Base-by-base conservation (phyloP, 2,329 filamentous ascomycete genomes). In the Sarocladium brachiariae region DNA sequence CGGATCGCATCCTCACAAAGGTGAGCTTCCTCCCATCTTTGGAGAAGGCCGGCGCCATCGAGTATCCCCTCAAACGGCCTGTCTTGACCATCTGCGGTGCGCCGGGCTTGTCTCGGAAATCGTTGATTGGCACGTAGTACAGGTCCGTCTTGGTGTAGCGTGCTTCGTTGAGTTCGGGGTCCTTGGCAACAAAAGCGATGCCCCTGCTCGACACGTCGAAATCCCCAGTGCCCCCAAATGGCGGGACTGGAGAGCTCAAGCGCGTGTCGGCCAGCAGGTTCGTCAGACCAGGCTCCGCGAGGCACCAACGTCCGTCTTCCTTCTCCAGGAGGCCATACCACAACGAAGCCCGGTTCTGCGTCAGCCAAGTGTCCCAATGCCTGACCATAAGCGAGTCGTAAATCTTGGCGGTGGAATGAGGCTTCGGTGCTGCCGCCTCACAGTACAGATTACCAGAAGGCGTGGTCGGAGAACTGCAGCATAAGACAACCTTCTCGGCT, bases 81-180 rank as follows among this genome's bases (percentile, higher is more conserved):
- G 80, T 84, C 62, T 75, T 73, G 47, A 68, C 56, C 23, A 77
- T 69, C 60, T 72, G 75, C 3, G 75, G 81, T 10, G 63, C 52
- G 21, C 74, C 70, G 54, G 81, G 65, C 62, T 75, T 61, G 49
- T 82, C 74, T 4, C 73, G 66, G 61, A 86, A 90, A 3, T 75
- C 78, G 47, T 74, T 70, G 27, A 90, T 70, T 0, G 83, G 77
- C 3, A 87, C 77, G 43, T 84, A 80, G 66, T 93, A 95, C 27
- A 95, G 77, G 60, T 93, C 87, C 1, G 85, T 85, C 60, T 91
- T 92, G 5, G 89, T 95, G 64, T 87, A 81, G 51, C 86, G 77
- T 0, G 87, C 87, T 2, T 80, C 81, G 58, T 86, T 81, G 23
- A 89, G 66, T 10, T 79, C 71, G 0, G 86, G 86, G 58, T 90